Conservation (phyloP, 164 flowering plant species). For the Vitis riparia region DNA sequence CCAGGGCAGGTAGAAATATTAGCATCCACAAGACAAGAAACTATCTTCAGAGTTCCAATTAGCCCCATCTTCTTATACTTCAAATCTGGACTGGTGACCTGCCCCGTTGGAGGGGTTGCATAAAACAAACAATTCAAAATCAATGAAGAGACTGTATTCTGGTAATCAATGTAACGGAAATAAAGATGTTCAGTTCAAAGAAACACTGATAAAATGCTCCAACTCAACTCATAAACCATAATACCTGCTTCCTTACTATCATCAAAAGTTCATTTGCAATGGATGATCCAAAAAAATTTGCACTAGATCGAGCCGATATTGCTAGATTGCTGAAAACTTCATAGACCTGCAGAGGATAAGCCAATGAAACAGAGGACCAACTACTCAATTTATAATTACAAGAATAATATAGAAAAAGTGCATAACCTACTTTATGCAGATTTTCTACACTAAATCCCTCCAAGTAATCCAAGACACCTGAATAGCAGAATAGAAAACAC, state of each 20-base stretch:
- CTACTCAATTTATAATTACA: neutral
- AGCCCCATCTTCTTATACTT: conserved; percentile 86
- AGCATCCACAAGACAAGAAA: conserved; percentile 63
- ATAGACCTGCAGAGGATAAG: conserved; percentile 57
- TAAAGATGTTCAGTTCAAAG: neutral
- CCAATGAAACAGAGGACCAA: conserved; percentile 1
- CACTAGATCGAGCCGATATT: conserved; percentile 41
- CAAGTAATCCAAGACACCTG: conserved; percentile 84
- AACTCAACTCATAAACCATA: neutral
- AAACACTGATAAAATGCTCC: neutral
- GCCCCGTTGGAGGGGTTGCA: conserved; percentile 11
- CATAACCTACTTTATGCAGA: conserved; percentile 65
- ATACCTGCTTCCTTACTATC: conserved; percentile 84
- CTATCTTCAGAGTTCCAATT: conserved; percentile 72
- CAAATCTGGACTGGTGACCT: conserved; percentile 72
- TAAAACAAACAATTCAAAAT: neutral
- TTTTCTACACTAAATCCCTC: conserved; percentile 67
- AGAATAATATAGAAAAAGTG: neutral
- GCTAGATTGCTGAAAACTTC: conserved; percentile 73
- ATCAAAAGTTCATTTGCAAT: conserved; percentile 78
- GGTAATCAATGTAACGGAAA: conserved; percentile 1
- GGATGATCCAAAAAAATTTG: conserved; percentile 49
- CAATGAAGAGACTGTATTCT: neutral
- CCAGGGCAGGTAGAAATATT: conserved; percentile 22
- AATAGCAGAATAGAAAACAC: conserved; percentile 2